Base-by-base conservation (phyloP, 371 early-diverging fungal species). In the Mortierella sp. region DNA sequence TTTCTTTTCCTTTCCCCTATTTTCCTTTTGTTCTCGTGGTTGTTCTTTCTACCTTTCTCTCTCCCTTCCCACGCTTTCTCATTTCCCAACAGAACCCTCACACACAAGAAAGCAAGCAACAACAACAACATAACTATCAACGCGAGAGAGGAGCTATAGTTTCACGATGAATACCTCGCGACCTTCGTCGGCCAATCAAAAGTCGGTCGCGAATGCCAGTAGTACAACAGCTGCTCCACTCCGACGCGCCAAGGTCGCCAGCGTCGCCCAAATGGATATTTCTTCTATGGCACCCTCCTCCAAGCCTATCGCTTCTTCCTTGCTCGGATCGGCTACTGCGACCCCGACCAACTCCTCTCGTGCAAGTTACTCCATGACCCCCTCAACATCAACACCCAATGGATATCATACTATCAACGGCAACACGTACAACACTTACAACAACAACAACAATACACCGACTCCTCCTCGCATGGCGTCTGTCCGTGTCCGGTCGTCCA, bases 251-350 rank as follows among this genome's bases (percentile, higher is more conserved):
- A 84, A 84, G 56, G 81, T 85, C 3, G 70, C 82, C 56, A 77
- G 76, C 49, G 35, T 56, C 63, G 82, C 82, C n/a, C 82, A 85
- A 74, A 79, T 81, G 75, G 80, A 82, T 70, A 75, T 85, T 41
- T 79, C 82, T 3, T 56, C 77, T 21, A 72, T 76, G 51, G 8
- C 65, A 18, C 71, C 32, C 54, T 56, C 73, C 32, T 46, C 63
- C 72, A 82, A 78, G 54, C 32, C 82, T 32, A 24, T 21, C 12
- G 41, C 41, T 12, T 46, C 46, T 10, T 56, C 76, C 1, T 21
- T 65, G 8, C 27, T 71, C 49, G 77, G 75, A 68, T 70, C 81
- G 21, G 44, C 27, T 29, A 48, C 77, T 35, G 55, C 46, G 6
- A 51, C 68, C 44, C 46, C 80, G 51, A 72, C 72, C 29, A 74